A percentile compares a stretch with the other conserved stretches of the same genome.
These are phyloP conservation scores for Neltuma alba DNA, from an alignment of 306 rosid genomes.

Conservation along the genomic window DNA sequence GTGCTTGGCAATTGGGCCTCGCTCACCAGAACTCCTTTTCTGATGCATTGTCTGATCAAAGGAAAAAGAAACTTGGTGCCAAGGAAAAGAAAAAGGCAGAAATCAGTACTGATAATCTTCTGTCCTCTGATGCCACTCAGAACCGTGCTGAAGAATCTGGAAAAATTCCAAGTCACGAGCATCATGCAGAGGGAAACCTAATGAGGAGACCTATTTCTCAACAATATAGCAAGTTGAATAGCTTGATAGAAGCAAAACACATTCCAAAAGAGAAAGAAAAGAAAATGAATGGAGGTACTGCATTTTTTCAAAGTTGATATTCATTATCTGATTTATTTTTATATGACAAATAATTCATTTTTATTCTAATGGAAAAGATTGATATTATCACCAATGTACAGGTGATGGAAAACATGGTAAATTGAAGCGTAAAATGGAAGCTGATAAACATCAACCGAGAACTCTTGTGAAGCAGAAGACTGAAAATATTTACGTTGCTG, in stretches of 20 bases:
- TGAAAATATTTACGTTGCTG: constrained; percentile 38
- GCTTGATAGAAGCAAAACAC: constrained; percentile 45
- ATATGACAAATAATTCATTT: constrained; percentile 7
- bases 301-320: constrained; percentile 27
- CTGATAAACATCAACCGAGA: constrained; percentile 52
- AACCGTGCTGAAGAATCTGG: constrained; percentile 47
- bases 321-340: constrained; percentile 21
- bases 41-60: constrained; percentile 40
- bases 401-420: constrained; percentile 54
- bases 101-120: constrained; percentile 29
- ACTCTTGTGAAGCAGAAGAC: constrained; percentile 55
- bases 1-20: constrained; percentile 43
- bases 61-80: constrained; percentile 52
- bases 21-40: constrained; percentile 44
- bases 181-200: constrained; percentile 43
- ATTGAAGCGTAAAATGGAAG: constrained; percentile 54
- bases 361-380: constrained; percentile 16
- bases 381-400: constrained; percentile 32
- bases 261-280: constrained; percentile 51
- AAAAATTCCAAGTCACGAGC: constrained; percentile 52
- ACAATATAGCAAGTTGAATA: constrained; percentile 37
- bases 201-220: constrained; percentile 51
- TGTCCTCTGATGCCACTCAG: constrained; percentile 39
- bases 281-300: constrained; percentile 51
- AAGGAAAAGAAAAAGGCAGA: constrained; percentile 51